Conservation (phyloP, 345 rosid genomes). For the Alliaria petiolata region DNA sequence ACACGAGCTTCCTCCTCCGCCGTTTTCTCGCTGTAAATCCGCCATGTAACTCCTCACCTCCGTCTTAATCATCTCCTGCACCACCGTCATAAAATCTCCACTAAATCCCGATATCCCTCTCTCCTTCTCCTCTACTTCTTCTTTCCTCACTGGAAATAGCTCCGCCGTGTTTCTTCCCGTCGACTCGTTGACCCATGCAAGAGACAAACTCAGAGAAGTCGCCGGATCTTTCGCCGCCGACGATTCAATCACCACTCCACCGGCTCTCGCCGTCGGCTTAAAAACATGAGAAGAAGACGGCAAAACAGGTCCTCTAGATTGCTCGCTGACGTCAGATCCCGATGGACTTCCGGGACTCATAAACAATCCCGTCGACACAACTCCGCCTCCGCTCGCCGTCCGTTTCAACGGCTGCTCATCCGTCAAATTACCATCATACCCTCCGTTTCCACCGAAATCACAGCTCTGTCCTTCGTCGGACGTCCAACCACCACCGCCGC, state of each 20-base stretch:
- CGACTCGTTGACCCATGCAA: conserved; percentile 48
- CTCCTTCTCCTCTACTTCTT: conserved; percentile 2
- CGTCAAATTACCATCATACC: conserved; percentile 50
- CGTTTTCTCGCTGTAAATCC: conserved; percentile 39
- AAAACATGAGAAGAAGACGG: not conserved
- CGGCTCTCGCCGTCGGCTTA: conserved; percentile 50
- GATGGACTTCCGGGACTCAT: conserved; percentile 70
- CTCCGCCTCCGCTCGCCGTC: conserved; percentile 34
- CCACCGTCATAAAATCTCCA: conserved; percentile 64
- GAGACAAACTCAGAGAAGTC: conserved; percentile 56
- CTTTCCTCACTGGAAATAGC: conserved; percentile 27
- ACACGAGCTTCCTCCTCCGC: conserved; percentile 38
- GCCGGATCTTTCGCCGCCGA: conserved; percentile 43
- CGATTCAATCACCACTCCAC: conserved; percentile 35
- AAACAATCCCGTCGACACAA: conserved; percentile 44
- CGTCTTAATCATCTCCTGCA: conserved; percentile 85
- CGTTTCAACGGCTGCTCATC: conserved; percentile 62
- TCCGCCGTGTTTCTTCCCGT: not conserved
- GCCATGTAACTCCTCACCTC: conserved; percentile 83
- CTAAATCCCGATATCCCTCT: conserved; percentile 45
- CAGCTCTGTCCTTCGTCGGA: conserved; percentile 34
- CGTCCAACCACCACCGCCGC: conserved; percentile 1
- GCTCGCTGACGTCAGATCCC: conserved; percentile 79
- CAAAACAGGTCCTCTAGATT: conserved; percentile 39
- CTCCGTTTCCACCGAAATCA: conserved; percentile 27